Evolutionary conservation across 768 basidiomycete genomes (phyloP), one percentile per base, ranked within the genome.

Genomic region (Dendrothele bispora): DNA sequence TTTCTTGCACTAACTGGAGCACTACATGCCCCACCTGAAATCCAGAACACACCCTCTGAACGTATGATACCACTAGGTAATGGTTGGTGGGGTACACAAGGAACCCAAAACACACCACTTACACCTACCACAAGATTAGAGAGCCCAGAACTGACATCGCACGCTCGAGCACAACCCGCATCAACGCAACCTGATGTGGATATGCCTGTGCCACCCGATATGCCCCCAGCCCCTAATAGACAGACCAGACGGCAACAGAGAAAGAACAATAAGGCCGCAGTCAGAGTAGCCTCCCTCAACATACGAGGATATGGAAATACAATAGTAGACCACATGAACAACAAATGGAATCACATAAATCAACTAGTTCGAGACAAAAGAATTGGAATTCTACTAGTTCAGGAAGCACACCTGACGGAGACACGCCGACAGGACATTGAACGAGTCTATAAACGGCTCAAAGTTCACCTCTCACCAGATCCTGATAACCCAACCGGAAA

Each of bases 381-480:
- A 36, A 57, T 69, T 8, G 65, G 51, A 10, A 51, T 71, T 0
- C 48, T 71, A 5, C 47, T 57, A 1, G 26, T 69, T 0, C 60
- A 63, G 20, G 69, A 73, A 52, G 61, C 66, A 0, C 69, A 71
- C 58, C 51, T 73, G 4, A 50, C 53, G n/a, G 40, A 42, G 0
- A 50, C 56, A 34, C 21, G 47, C 21, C 12, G n/a, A 14, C 17
- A 35, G 3, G 20, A 51, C 20, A 39, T 64, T 0, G 14, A 50
- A 26, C 39, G 26, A 1, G 27, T 52, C 1, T 53, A 52, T 11
- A 46, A 49, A 0, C n/a, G n/a, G n/a, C n/a, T n/a, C n/a, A n/a
- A n/a, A n/a, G n/a, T n/a, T n/a, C n/a, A n/a, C n/a, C n/a, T n/a
- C n/a, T n/a, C n/a, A n/a, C n/a, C n/a, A n/a, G n/a, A n/a, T n/a